These are phyloP conservation scores for Suillus clintonianus DNA, from an alignment of 768 basidiomycete species.

Conservation along the genomic window DNA sequence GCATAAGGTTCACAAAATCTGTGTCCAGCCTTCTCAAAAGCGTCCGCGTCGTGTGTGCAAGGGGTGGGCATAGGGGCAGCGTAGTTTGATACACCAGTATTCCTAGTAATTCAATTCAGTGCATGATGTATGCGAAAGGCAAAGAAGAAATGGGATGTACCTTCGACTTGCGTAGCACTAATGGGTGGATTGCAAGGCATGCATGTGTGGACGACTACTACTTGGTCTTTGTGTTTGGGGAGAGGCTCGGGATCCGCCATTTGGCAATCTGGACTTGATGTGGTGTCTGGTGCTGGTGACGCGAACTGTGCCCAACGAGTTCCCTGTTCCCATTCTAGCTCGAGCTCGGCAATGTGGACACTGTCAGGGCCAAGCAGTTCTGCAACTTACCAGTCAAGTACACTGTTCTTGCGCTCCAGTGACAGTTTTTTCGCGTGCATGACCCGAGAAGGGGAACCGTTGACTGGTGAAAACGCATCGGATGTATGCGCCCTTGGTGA, in stretches of 20 bases:
- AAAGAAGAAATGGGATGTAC: constrained; percentile 35
- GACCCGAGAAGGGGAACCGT: constrained; percentile 1
- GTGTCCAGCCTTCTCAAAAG: constrained; percentile 77
- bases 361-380: constrained; percentile 49
- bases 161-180: constrained; percentile 70
- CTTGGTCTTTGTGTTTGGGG: constrained; percentile 15
- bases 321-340: constrained; percentile 34
- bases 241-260: neutral
- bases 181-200: constrained; percentile 63
- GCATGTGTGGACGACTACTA: constrained; percentile 64
- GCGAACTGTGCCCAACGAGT: constrained; percentile 10
- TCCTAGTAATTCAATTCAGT: constrained; percentile 42
- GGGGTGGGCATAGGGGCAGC: constrained; percentile 46
- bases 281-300: constrained; percentile 2
- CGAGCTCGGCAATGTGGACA: constrained; percentile 43
- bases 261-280: constrained; percentile 8
- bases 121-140: neutral
- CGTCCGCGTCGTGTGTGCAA: neutral
- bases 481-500: constrained; percentile 8
- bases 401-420: constrained; percentile 15
- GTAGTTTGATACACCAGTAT: constrained; percentile 75
- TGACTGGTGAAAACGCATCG: neutral
- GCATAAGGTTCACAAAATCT: constrained; percentile 73
- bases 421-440: neutral
- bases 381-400: constrained; percentile 43